Percentiles rank a stretch among this genome's conserved stretches.
These are phyloP conservation scores for Phytophthora sp. DNA, from an alignment of 352 stramenopile species.

Conservation along the genomic window DNA sequence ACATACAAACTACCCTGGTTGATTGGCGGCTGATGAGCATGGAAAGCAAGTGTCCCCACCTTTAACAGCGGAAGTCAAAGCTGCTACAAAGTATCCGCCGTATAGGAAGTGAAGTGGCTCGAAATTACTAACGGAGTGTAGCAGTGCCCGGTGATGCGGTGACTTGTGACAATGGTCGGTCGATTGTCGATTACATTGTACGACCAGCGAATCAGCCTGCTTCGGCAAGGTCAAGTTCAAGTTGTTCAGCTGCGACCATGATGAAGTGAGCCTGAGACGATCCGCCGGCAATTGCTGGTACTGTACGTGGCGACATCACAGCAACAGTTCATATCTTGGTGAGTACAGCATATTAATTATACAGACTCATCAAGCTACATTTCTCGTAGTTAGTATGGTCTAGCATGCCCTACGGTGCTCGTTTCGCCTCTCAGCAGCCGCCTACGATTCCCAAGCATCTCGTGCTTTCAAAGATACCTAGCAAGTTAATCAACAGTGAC, in stretches of 20 bases:
- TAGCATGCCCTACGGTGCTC: too few species aligned
- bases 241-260: background rate
- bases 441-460: conserved; percentile 43
- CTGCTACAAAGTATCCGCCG: background rate
- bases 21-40: background rate
- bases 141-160: background rate
- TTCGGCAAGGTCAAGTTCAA: background rate
- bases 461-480: conserved; percentile 48
- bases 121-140: conserved; percentile 1
- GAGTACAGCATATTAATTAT: too few species aligned
- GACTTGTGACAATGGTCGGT: background rate
- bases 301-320: too few species aligned
- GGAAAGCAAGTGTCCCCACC: background rate
- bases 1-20: too few species aligned
- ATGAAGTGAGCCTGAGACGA: too few species aligned
- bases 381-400: too few species aligned
- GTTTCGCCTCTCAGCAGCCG: too few species aligned
- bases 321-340: too few species aligned
- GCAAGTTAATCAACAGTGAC: conserved; percentile 46
- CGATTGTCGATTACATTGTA: conserved; percentile 6
- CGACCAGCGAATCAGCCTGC: conserved; percentile 8
- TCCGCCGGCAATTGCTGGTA: too few species aligned
- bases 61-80: conserved; percentile 11
- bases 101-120: background rate
- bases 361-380: too few species aligned